Base-by-base conservation (phyloP, 805 yeast genomes). In the Barnettozyma siamensis region DNA sequence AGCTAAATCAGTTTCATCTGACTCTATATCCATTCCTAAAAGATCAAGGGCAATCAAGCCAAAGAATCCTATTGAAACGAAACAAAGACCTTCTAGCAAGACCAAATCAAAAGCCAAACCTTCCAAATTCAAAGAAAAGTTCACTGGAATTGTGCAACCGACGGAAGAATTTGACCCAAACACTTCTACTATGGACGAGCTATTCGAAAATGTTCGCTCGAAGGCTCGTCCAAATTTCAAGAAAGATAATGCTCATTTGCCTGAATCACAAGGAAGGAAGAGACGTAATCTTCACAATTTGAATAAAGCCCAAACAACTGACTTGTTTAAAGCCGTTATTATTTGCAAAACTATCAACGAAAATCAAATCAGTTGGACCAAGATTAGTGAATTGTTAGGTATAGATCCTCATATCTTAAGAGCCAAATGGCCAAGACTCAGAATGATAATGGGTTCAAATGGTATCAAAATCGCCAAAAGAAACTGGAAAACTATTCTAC, bases 401-500 rank as follows among this genome's bases (percentile, higher is more conserved):
- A 54, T 64, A 21, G 58, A 67, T 0, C 63, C 73, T 2, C 74
- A 69, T 8, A 64, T 69, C 10, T 61, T 82, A 21, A 72, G 70
- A 47, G 74, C 76, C 38, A 79, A 75, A 44, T 89, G 96, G 96
- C 76, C 83, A 2, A 67, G 75, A 16, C 69, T 84, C 8, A 70
- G 86, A 33, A 67, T 50, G 69, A 73, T 45, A 72, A 75, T 81
- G 30, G 93, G 93, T 0, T 60, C 63, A 13, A 68, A 72, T 38
- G 83, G 80, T 0, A 66, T 83, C 33, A 73, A 71, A 33, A 72
- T 72, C 28, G 71, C 76, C 0, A 63, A 69, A 36, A 67, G 69
- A 35, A 69, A 70, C 11, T 89, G 93, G 81, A 91, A 85, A 51
- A 68, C 67, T 17, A 69, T 85, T 17, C 71, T 88, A 19, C 51